phyloP scores from a whole-genome alignment of 495 filamentous ascomycete genomes.

The Neurospora tetraspora region DNA sequence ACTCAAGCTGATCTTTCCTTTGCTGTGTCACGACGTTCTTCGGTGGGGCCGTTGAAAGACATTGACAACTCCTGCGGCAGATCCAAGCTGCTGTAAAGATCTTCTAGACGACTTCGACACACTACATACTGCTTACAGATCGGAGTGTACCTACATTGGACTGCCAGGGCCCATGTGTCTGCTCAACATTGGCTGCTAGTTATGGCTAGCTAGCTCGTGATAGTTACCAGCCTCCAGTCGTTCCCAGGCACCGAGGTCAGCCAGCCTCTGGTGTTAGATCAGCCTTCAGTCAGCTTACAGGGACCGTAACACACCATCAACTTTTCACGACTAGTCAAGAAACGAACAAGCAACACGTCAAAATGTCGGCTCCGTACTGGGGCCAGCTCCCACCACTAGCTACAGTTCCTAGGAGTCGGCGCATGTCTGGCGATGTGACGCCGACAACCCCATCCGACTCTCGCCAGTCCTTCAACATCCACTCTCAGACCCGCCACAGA shows the following conservation, averaged over 20 bases:
- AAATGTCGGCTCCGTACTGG: conserved; percentile 37
- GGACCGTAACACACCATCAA: background rate
- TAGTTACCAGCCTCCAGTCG: conserved; percentile 1
- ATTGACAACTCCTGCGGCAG: background rate
- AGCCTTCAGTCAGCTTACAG: background rate
- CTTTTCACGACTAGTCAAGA: background rate
- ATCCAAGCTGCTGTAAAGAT: background rate
- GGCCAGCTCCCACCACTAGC: conserved; percentile 28
- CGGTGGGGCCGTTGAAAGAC: background rate
- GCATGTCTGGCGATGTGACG: conserved; percentile 31
- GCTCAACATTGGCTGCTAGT: conserved; percentile 30
- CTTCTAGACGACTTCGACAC: background rate
- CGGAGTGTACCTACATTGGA: conserved; percentile 5
- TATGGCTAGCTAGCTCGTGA: conserved; percentile 1
- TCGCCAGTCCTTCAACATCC: conserved; percentile 33
- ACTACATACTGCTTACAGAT: background rate
- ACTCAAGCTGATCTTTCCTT: background rate
- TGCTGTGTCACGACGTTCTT: background rate
- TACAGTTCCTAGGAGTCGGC: conserved; percentile 21
- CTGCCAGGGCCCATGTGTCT: conserved; percentile 35
- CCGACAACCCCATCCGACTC: conserved; percentile 18
- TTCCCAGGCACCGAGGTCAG: background rate
- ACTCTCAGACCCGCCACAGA: conserved; percentile 20
- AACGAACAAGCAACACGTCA: conserved; percentile 15
- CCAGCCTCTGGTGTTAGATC: background rate